Base-by-base conservation (phyloP, 78 protist species). In the Planoprotostelium fungivorum region DNA sequence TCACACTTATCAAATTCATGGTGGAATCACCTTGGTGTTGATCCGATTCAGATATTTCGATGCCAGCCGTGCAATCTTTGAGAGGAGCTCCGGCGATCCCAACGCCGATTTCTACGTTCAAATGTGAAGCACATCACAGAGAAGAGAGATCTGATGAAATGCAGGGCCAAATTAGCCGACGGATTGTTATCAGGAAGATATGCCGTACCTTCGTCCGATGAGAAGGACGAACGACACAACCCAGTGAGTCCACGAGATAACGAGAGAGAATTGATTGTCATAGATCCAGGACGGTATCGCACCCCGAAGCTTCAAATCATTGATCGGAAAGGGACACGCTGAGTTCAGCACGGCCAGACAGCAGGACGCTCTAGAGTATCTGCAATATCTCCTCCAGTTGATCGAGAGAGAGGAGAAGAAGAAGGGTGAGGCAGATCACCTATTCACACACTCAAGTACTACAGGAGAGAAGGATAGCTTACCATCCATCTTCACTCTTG, bases 291-390 rank as follows among this genome's bases (percentile, higher is more conserved):
- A 91, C n/a, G 96, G 96, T 85, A 95, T 98, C 36, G 51, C 94
- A 9, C 99, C 99, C 38, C 83, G 91, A 37, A 93, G 89, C 91
- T 92, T 97, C 86, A 97, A 97, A 94, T n/a, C 85, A 73, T 63
- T 96, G 37, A 88, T 98, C 10, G 96, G 97, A 34, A 9, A 83
- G 0, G 91, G 38, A 34, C 98, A 98, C 84, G 88, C 96, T 31
- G 98, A 91, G 83, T 98, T 98, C 87, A 37, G 94, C 83, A 95
- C 95, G 35, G 83, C 36, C 86, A 38, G 84, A 37, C 99, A 98
- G 91, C 99, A 98, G 86, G 99, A 98, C 89, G 96, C 98, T 1
- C 38, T 84, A 1, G 99, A 97, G 90, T 97, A 90, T 91, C 87
- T 97, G 63, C 94, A 92, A 51, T 86, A 94, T 84, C 34, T 97